Base-by-base conservation (phyloP, 2,329 filamentous ascomycete genomes). In the Scedosporium boydii region DNA sequence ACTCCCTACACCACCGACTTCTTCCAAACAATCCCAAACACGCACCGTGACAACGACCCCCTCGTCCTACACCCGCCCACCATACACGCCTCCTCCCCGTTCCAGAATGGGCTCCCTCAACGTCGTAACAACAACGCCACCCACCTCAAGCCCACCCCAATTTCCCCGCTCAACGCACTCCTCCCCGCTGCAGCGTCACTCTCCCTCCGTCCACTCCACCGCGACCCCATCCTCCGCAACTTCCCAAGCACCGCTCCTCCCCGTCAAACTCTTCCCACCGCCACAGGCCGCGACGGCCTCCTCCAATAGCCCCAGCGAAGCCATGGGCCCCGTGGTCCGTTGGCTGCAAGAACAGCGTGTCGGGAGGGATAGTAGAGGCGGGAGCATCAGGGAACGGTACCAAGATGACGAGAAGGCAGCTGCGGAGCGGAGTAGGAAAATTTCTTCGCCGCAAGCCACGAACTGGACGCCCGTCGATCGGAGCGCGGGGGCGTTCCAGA, bases 211-310 rank as follows among this genome's bases (percentile, higher is more conserved):
- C 18, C 26, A 16, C 58, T 27, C 59, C 26, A 7, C 59, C 4
- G 59, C 62, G 16, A 73, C 74, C 0, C 74, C 75, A 1, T 66
- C 68, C 0, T 73, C 73, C 14, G 70, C 70, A 6, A 67, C 66
- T 16, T 76, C 74, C 62, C 72, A 69, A 2, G 69, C 71, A 1
- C 71, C 74, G 18, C 70, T 79, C 2, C 69, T 78, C 3, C 69
- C 67, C 9, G 21, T 44, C 5, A 34, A 21, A 51, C 21, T 23
- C 14, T n/a, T 21, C 10, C 26, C 27, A 14, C 48, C 46, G 7
- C 48, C 7, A 26, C 44, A 23, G 12, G 26, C 42, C 42, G 58
- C 26, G 27, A 14, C 58, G 26, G 27, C 14, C 12, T 14, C 44
- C 42, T 60, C 26, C 10, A 51, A 34, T 26, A 27, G 29, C 44